phyloP scores from a whole-genome alignment of 2,329 filamentous ascomycete genomes.

The Salinomyces thailandicus region DNA sequence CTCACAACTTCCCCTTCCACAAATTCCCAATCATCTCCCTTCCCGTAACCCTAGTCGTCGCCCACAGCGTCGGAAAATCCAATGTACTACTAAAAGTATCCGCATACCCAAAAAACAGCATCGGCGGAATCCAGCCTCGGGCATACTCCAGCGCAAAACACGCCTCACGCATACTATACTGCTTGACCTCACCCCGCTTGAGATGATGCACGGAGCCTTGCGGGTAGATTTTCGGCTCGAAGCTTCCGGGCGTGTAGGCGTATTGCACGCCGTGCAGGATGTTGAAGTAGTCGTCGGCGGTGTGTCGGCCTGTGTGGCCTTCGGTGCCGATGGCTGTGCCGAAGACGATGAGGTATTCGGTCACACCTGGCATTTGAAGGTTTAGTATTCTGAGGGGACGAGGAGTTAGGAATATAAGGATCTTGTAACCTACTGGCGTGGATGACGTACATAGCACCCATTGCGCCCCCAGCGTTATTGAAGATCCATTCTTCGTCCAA shows the following conservation, averaged over 20 bases:
- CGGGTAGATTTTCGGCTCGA: slow-evolving; percentile 58
- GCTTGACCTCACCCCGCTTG: slow-evolving; percentile 60
- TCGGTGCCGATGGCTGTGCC: slow-evolving; percentile 76
- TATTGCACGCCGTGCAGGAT: slow-evolving; percentile 70
- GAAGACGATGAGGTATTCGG: slow-evolving; percentile 85
- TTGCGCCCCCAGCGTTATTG: slow-evolving; percentile 83
- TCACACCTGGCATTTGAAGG: slow-evolving; percentile 47
- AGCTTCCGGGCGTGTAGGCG: slow-evolving; percentile 59
- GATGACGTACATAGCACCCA: slow-evolving; percentile 85
- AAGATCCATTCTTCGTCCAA: slow-evolving; percentile 75
- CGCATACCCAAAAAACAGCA: slow-evolving; percentile 83
- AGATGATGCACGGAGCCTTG: slow-evolving; percentile 63
- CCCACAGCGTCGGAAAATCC: slow-evolving; percentile 76
- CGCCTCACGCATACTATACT: slow-evolving; percentile 67
- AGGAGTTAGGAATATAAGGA: background rate
- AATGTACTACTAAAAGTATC: slow-evolving; percentile 71
- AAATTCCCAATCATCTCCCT: slow-evolving; percentile 68
- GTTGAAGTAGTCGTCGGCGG: slow-evolving; percentile 89
- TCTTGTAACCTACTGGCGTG: slow-evolving; percentile 60
- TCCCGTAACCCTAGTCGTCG: slow-evolving; percentile 62
- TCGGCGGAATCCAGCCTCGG: slow-evolving; percentile 81
- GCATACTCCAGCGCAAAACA: slow-evolving; percentile 81
- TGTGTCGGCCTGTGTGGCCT: slow-evolving; percentile 79
- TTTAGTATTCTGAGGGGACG: background rate
- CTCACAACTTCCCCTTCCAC: slow-evolving; percentile 56